phyloP scores from a whole-genome alignment of 495 filamentous ascomycete species.

The Penicillium daleae region DNA sequence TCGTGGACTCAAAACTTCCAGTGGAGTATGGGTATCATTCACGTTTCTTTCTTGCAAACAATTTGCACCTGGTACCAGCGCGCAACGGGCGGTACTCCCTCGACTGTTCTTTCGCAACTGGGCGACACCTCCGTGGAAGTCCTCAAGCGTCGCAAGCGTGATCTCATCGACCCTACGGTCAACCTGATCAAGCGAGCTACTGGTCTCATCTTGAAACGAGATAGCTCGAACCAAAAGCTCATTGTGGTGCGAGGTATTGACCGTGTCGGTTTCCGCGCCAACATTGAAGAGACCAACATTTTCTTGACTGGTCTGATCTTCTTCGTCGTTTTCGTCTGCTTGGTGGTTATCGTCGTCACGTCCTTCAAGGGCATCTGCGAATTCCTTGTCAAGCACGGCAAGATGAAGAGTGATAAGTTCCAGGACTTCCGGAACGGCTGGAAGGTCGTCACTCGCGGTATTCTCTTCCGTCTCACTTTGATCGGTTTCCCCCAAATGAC shows the following conservation, averaged over 20 bases:
- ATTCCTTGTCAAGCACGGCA: conserved; percentile 67
- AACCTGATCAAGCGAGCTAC: conserved; percentile 51
- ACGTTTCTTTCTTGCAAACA: conserved; percentile 80
- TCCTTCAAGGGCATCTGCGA: conserved; percentile 83
- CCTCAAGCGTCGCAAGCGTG: conserved; percentile 65
- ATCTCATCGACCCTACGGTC: conserved; percentile 44
- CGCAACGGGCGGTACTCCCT: conserved; percentile 85
- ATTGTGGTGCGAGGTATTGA: conserved; percentile 83
- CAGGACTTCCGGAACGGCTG: conserved; percentile 92
- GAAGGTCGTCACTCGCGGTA: conserved; percentile 85
- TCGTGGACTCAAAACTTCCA: conserved; percentile 98
- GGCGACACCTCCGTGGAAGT: conserved; percentile 81
- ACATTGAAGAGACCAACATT: conserved; percentile 89
- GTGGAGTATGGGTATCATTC: conserved; percentile 98
- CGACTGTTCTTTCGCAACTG: conserved; percentile 75
- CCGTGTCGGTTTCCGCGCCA: conserved; percentile 82
- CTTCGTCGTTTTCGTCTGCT: conserved; percentile 80
- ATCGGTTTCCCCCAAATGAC: conserved; percentile 95
- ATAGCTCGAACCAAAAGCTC: conserved; percentile 54
- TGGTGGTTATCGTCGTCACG: conserved; percentile 72
- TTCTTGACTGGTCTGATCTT: conserved; percentile 92
- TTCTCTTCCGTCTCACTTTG: conserved; percentile 85
- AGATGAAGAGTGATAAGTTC: conserved; percentile 87
- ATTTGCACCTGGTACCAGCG: conserved; percentile 97
- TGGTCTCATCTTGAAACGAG: conserved; percentile 37